Conservation (phyloP, 805 yeast species). For the Blastobotrys chiropterorum region DNA sequence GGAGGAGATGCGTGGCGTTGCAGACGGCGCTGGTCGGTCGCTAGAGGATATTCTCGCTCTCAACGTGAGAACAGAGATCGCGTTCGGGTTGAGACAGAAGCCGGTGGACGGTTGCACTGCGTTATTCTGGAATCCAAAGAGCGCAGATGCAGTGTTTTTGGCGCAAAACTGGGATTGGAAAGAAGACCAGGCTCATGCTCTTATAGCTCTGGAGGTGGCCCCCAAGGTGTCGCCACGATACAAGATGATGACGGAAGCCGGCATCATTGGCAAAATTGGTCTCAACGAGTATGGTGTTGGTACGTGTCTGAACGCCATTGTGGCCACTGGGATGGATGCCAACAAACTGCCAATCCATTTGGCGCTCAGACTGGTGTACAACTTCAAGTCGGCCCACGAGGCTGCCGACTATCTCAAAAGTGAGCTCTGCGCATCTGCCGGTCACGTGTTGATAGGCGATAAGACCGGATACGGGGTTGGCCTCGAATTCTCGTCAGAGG, state of each 20-base stretch:
- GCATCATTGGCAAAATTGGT: slow-evolving; percentile 34
- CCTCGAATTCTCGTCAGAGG: slow-evolving; percentile 17
- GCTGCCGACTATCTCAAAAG: slow-evolving; percentile 16
- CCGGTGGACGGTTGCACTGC: slow-evolving; percentile 37
- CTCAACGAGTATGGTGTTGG: slow-evolving; percentile 32
- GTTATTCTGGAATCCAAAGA: slow-evolving; percentile 23
- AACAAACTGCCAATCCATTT: slow-evolving; percentile 35
- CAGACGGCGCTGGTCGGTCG: slow-evolving; percentile 32
- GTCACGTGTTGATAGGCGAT: slow-evolving; percentile 17
- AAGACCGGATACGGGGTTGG: slow-evolving; percentile 10
- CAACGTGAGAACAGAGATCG: slow-evolving; percentile 37
- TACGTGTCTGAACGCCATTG: slow-evolving; percentile 30
- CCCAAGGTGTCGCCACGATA: slow-evolving; percentile 24
- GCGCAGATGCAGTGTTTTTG: slow-evolving; percentile 21
- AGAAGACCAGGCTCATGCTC: slow-evolving; percentile 23
- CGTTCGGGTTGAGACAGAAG: slow-evolving; percentile 21
- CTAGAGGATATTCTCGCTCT: slow-evolving; percentile 34
- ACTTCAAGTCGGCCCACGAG: slow-evolving; percentile 22
- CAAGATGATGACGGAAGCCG: slow-evolving; percentile 32
- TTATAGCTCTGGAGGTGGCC: slow-evolving; percentile 27
- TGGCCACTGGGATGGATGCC: slow-evolving; percentile 28
- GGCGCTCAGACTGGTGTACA: slow-evolving; percentile 32
- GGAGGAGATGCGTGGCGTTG: slow-evolving; percentile 35
- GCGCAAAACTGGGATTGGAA: slow-evolving; percentile 43
- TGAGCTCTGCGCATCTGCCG: slow-evolving; percentile 18